Base-by-base conservation (phyloP, 2,329 filamentous ascomycete species). In the Teratosphaeria gauchensis region DNA sequence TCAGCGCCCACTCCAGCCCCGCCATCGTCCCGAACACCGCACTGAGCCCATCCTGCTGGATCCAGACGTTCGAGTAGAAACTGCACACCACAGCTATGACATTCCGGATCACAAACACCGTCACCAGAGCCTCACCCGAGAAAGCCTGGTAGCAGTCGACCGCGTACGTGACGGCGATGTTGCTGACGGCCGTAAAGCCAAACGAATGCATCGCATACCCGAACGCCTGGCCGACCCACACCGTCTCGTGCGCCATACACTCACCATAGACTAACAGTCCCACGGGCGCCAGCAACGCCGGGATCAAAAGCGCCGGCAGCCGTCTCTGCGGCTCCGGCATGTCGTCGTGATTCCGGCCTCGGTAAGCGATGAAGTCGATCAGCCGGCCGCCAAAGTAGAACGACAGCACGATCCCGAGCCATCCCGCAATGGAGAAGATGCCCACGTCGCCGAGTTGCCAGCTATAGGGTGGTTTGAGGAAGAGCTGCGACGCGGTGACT, bases 201-300 rank as follows among this genome's bases (percentile, higher is more conserved):
- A 72, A 72, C 3, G 62, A 66, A 53, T 70, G 66, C 65, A 72
- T 68, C 14, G 61, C 64, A 52, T 67, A 69, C 0, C 69, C 69
- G 16, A 67, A 56, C 1, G 64, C 66, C 14, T 62, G 63, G 8
- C 62, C 66, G 1, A 67, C 53, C 66, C 65, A 68, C 1, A 28
- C 24, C 1, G 53, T 61, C 46, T 62, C 54, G 53, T 66, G 56
- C 5, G 62, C 62, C 12, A 70, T 55, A 4, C 60, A 66, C 51
- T 69, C 56, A 4, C 71, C 72, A 31, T 67, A 72, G n/a, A 70
- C 65, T 30, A 72, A 60, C 12, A 74, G 57, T 1, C 68, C 69
- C 0, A 69, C 54, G 0, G 71, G 72, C 1, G 65, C 66, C 2
- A 71, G 59, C n/a, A 70, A 48, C 1, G 62, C 60, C 0, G 65